Conservation (phyloP, 225 moss, liverwort and hornwort species). For the Antitrichia curtipendula region DNA sequence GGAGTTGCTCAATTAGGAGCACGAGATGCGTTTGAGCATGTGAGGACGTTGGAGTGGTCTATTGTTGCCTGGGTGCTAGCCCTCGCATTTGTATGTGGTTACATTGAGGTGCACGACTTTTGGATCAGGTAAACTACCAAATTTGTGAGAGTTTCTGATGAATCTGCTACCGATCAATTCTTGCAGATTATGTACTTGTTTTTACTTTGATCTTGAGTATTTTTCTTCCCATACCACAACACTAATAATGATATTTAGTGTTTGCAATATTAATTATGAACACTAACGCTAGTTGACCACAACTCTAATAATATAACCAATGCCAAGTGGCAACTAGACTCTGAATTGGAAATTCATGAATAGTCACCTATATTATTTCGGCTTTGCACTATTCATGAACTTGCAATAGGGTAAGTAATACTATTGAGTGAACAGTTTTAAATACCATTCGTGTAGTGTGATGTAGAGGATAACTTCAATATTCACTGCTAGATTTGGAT, state of each 20-base stretch:
- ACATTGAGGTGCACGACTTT: constrained; percentile 84
- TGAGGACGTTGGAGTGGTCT: constrained; percentile 73
- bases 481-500: not conserved
- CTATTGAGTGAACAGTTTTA: not conserved
- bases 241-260: too few relatives aligned
- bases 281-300: not conserved
- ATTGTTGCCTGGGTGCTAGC: constrained; percentile 82
- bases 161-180: not conserved
- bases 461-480: not conserved
- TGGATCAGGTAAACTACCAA: constrained; percentile 37
- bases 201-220: not conserved
- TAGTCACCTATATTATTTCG: not conserved
- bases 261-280: not conserved
- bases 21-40: constrained; percentile 67
- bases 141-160: not conserved
- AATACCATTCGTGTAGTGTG: not conserved
- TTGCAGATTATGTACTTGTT: not conserved
- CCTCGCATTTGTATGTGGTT: constrained; percentile 55
- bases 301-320: not conserved
- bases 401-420: not conserved
- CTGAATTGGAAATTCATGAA: not conserved
- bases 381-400: not conserved
- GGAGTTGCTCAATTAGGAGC: constrained; percentile 73
- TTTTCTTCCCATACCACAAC: not conserved
- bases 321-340: not conserved